A percentile compares a stretch with the other conserved stretches of the same genome.
These are phyloP conservation scores for Penicillium salamii DNA, from an alignment of 495 filamentous ascomycete species.

Conservation along the genomic window DNA sequence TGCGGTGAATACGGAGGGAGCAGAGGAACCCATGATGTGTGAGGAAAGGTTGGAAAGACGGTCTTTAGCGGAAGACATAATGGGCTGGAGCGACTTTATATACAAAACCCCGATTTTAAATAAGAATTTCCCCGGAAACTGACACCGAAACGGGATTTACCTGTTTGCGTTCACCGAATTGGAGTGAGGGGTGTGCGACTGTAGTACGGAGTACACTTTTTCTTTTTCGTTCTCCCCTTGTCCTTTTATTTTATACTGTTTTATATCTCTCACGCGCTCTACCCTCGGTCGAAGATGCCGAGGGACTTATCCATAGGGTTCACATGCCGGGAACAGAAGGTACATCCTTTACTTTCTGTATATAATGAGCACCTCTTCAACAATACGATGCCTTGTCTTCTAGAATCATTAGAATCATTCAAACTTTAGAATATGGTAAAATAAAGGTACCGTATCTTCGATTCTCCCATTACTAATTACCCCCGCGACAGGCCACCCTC, in stretches of 20 bases:
- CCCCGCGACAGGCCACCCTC: constrained; percentile 17
- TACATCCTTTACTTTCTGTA: not conserved
- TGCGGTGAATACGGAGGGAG: constrained; percentile 68
- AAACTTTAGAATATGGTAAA: too few species aligned
- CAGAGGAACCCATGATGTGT: constrained; percentile 46
- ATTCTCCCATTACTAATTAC: too few species aligned
- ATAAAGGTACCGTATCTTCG: not conserved
- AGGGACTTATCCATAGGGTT: constrained; percentile 2
- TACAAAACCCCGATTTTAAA: constrained; percentile 1
- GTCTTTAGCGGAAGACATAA: constrained; percentile 24
- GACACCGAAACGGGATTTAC: constrained; percentile 20
- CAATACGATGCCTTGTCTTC: too few species aligned
- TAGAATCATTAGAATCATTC: too few species aligned
- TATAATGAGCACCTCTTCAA: too few species aligned
- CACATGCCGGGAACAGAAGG: constrained; percentile 3
- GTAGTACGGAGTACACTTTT: too few species aligned
- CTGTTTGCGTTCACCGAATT: constrained; percentile 34
- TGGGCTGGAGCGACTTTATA: not conserved
- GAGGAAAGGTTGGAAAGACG: constrained; percentile 42
- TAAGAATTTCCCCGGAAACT: constrained; percentile 20
- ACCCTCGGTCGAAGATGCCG: constrained; percentile 4
- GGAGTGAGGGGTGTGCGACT: constrained; percentile 31
- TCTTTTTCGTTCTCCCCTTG: not conserved
- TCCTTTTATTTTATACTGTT: not conserved
- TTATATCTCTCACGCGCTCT: too few species aligned